Percentiles rank a stretch among this genome's conserved stretches.
Conservation (phyloP, 179 eudicot genomes). For the Carnegiea gigantea region DNA sequence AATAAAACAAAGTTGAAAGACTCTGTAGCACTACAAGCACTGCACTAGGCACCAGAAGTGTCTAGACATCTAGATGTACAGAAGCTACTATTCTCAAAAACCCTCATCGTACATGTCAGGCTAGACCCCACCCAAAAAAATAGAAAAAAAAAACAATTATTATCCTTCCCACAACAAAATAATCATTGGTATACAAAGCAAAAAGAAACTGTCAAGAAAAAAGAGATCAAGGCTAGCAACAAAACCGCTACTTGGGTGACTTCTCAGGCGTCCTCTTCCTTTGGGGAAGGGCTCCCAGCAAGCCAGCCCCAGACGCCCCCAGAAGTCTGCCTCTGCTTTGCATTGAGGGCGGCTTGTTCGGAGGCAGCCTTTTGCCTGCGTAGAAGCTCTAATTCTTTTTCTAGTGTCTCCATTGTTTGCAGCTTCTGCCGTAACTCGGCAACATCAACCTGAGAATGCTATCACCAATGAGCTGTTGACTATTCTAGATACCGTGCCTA, state of each 20-base stretch:
- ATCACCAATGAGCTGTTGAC: slow-evolving; percentile 1
- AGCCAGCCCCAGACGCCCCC: slow-evolving; percentile 99
- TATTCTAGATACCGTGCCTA: not conserved
- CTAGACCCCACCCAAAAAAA: not conserved
- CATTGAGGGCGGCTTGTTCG: slow-evolving; percentile 78
- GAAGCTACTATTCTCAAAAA: slow-evolving; percentile 14
- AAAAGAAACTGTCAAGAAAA: slow-evolving; percentile 4
- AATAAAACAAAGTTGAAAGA: not conserved
- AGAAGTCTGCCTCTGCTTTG: slow-evolving; percentile 76
- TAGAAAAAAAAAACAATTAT: slow-evolving; percentile 11
- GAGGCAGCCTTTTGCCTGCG: slow-evolving; percentile 98
- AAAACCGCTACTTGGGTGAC: slow-evolving; percentile 2
- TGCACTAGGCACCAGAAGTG: not conserved
- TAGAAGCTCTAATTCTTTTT: slow-evolving; percentile 86
- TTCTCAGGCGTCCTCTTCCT: slow-evolving; percentile 44
- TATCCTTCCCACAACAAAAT: slow-evolving; percentile 19
- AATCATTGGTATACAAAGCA: not conserved
- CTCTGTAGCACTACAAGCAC: slow-evolving; percentile 17
- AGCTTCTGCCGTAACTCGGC: slow-evolving; percentile 96
- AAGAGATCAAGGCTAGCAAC: slow-evolving; percentile 3
- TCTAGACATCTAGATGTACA: slow-evolving; percentile 25
- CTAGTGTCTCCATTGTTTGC: slow-evolving; percentile 87
- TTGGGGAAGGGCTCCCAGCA: slow-evolving; percentile 65
- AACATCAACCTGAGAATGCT: slow-evolving; percentile 74
- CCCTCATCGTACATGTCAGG: slow-evolving; percentile 17